Base-by-base conservation (phyloP, 768 basidiomycete genomes). In the Boletus bicolor region DNA sequence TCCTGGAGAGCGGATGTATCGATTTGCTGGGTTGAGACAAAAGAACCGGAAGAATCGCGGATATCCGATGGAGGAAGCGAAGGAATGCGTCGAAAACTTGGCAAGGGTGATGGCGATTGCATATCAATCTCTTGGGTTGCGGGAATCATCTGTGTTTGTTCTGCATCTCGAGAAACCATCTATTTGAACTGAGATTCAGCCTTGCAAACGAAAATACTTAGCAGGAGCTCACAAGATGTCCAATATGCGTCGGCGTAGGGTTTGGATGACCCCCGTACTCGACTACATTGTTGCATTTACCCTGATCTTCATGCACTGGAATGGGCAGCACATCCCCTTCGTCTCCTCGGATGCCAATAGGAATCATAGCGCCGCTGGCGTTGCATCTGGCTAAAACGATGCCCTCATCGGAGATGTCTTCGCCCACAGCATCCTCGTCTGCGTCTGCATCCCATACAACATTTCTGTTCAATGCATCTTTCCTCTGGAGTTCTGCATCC, bases 381-480 rank as follows among this genome's bases (percentile, higher is more conserved):
- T 49, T 55, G 50, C 57, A 72, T 55, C 49, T 59, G 48, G 62
- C 57, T 32, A 72, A 54, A 53, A 68, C 52, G 34, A 71, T 65
- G 17, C 64, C 64, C 17, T 71, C 67, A 38, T 64, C 63, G 11
- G 63, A 62, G 14, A 64, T 45, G 30, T 80, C 80, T 49, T 87
- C 85, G 9, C 82, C 82, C 11, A 82, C 78, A 7, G 82, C 84
- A 64, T 89, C 86, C 14, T 65, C 61, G 51, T 84, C 84, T 21
- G 75, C 76, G 42, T 85, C 81, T 11, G 78, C 79, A 55, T 74
- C 73, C 89, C 89, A 93, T 9, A 85, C 81, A 26, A 91, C 70
- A 45, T 78, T 82, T 55, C 91, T 79, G 11, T 73, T 68, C 32
- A 76, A 64, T 2, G 89, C 88, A 55, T 91, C 90, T 58, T 76